A percentile compares a stretch with the other conserved stretches of the same genome.
Conservation (phyloP, 2,329 filamentous ascomycete genomes). For the Dryadomyces quercivorus region DNA sequence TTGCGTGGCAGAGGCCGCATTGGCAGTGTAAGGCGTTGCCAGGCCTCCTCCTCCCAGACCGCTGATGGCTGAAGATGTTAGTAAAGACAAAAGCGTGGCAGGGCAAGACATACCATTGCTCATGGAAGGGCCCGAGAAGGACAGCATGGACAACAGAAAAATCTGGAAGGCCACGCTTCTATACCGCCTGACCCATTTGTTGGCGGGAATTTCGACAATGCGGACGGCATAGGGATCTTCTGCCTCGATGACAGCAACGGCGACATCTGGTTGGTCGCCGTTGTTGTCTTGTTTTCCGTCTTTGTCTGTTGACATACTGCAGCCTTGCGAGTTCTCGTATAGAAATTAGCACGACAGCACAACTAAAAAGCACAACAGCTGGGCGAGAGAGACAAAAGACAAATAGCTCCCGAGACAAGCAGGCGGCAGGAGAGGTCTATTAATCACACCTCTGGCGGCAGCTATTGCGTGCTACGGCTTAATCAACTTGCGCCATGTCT, state of each 20-base stretch:
- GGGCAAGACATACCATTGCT: background rate
- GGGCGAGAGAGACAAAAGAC: too few species aligned
- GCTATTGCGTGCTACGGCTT: too few species aligned
- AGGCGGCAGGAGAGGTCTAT: too few species aligned
- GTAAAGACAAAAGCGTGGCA: background rate
- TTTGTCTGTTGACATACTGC: too few species aligned
- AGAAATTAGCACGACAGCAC: too few species aligned
- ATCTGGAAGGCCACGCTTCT: conserved; percentile 2
- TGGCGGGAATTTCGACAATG: background rate
- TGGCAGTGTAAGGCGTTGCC: background rate
- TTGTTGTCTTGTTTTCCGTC: background rate
- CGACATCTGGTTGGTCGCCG: background rate
- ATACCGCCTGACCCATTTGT: background rate
- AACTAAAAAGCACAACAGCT: too few species aligned
- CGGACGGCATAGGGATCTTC: conserved; percentile 1
- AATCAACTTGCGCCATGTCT: too few species aligned
- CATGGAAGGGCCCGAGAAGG: background rate
- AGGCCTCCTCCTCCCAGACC: conserved; percentile 1
- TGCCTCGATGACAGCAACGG: background rate
- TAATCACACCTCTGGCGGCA: too few species aligned
- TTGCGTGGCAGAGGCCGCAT: background rate
- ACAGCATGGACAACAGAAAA: background rate
- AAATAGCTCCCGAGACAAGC: too few species aligned
- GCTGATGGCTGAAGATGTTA: background rate
- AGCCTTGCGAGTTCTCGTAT: too few species aligned